Base-by-base conservation (phyloP, 306 rosid genomes). In the Dalbergia cochinchinensis region DNA sequence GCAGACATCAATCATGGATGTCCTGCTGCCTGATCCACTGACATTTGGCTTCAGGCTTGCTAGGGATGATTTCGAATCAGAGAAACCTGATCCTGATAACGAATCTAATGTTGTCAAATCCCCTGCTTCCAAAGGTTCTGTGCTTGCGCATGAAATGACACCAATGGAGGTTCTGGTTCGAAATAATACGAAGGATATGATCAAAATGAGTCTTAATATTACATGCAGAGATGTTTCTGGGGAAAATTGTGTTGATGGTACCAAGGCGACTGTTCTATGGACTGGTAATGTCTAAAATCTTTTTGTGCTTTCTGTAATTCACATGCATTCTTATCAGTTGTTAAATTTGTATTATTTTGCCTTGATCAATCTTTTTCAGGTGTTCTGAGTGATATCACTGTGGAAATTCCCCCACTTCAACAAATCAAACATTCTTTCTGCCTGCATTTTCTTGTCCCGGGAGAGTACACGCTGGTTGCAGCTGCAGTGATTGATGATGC, bases 141-240 rank as follows among this genome's bases (percentile, higher is more conserved):
- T 93, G 47, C 79, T 87, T 78, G 96, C 98, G 2, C 93, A 88
- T 86, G 93, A 90, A 83, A 87, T 89, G 94, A 93, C 96, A 34
- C 89, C 93, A 6, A 87, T 95, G 91, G 98, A 93, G 80, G 99
- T 93, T 67, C 71, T 88, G 74, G 98, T 93, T 74, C 97, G 97
- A 22, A 95, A 95, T 72, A 95, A 95, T 84, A 91, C 99, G 0
- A 95, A 87, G 86, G 99, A 95, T 77, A 70, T 77, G 85, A 93
- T 95, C 84, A 91, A 83, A 83, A 88, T 93, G 92, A 91, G 82
- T 74, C 98, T 95, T 47, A 88, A 89, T 67, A 86, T 95, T 67
- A 86, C 90, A 8, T 91, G 98, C 84, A 88, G 98, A 83, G 99
- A 95, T 82, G 98, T 95, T 51, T 94, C 99, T 66, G 98, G 99